phyloP scores from a whole-genome alignment of 495 filamentous ascomycete genomes.

The Neurospora discreta region DNA sequence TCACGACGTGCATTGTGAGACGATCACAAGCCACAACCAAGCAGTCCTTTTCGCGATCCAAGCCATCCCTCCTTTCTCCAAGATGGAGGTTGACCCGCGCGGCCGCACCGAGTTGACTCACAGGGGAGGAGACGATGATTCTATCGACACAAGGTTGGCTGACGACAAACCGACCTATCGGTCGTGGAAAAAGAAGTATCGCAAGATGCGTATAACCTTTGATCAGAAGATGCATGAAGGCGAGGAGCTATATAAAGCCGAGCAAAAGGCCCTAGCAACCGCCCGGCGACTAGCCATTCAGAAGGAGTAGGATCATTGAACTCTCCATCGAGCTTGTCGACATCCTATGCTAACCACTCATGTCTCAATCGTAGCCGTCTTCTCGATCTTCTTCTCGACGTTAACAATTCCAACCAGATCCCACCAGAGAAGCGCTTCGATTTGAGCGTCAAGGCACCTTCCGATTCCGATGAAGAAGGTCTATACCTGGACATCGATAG shows the following conservation, averaged over 20 bases:
- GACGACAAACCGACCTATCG: constrained; percentile 30
- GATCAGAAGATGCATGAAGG: constrained; percentile 72
- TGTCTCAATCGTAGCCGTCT: constrained; percentile 43
- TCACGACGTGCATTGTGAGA: neutral
- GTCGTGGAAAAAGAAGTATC: constrained; percentile 78
- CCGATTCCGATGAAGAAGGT: constrained; percentile 35
- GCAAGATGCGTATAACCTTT: constrained; percentile 80
- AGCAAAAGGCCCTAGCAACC: constrained; percentile 64
- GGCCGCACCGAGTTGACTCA: constrained; percentile 11
- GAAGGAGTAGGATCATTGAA: constrained; percentile 48
- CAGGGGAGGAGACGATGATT: constrained; percentile 22
- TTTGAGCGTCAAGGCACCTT: constrained; percentile 48
- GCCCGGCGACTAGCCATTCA: constrained; percentile 72
- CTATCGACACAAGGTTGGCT: constrained; percentile 21
- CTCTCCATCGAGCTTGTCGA: constrained; percentile 3
- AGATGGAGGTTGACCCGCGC: constrained; percentile 19
- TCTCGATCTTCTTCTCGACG: constrained; percentile 74
- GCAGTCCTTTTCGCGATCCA: neutral
- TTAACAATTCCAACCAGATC: constrained; percentile 70
- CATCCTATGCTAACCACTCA: neutral
- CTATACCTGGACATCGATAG: constrained; percentile 23
- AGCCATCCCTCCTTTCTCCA: neutral
- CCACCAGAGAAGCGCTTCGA: constrained; percentile 61
- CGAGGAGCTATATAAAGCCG: constrained; percentile 63
- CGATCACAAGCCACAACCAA: neutral